Percentiles rank a stretch among this genome's conserved stretches.
phyloP scores from a whole-genome alignment of 2,329 filamentous ascomycete genomes.

The Phialophora tarda region DNA sequence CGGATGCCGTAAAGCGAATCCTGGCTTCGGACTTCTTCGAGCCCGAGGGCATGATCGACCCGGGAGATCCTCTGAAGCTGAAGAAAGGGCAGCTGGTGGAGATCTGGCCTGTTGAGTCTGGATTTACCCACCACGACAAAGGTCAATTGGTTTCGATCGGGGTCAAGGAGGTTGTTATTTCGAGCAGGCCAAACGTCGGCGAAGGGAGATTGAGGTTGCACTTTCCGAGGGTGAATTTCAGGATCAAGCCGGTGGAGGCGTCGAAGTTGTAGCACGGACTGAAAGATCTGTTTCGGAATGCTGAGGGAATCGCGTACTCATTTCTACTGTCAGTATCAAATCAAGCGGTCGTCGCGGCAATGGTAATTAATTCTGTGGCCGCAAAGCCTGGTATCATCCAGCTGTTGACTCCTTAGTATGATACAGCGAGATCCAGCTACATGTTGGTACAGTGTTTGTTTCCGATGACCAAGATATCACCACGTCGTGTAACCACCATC shows the following conservation, averaged over 20 bases:
- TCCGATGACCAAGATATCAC: constrained; percentile 16
- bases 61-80: constrained; percentile 59
- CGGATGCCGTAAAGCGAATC: constrained; percentile 58
- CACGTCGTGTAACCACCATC: constrained; percentile 38
- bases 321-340: not conserved
- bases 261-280: constrained; percentile 9
- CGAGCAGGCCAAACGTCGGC: constrained; percentile 52
- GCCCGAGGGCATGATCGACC: constrained; percentile 52
- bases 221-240: constrained; percentile 58
- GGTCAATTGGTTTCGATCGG: constrained; percentile 62
- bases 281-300: not conserved
- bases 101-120: constrained; percentile 67
- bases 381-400: not conserved
- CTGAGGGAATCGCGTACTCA: not conserved
- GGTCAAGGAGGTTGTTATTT: constrained; percentile 62
- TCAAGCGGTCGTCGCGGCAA: not conserved
- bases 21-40: constrained; percentile 59
- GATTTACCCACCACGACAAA: constrained; percentile 62
- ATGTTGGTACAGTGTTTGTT: not conserved
- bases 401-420: not conserved
- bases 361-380: not conserved
- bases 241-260: constrained; percentile 28
- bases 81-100: constrained; percentile 60
- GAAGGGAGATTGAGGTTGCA: constrained; percentile 60
- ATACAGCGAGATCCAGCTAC: not conserved